Conservation (phyloP, 495 filamentous ascomycete genomes). For the Geoglossum glabrum region DNA sequence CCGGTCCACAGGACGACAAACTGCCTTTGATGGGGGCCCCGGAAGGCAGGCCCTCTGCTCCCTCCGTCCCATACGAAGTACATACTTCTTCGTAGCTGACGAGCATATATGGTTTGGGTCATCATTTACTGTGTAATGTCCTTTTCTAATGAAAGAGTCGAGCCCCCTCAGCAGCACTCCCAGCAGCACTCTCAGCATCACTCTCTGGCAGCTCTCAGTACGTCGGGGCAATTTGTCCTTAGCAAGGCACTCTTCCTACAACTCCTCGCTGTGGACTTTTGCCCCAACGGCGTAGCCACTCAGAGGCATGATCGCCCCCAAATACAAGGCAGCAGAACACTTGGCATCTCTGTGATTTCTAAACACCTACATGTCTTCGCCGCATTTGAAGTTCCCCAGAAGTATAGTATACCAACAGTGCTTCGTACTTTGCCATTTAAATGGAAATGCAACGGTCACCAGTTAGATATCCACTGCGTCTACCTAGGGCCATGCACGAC, state of each 20-base stretch:
- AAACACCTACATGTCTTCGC: neutral
- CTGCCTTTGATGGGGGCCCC: neutral
- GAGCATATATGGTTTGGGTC: neutral
- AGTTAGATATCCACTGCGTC: neutral
- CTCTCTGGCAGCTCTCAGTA: too few relatives aligned
- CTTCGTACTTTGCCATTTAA: too few relatives aligned
- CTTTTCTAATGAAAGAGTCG: too few relatives aligned
- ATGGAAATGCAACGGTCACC: neutral
- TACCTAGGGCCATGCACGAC: neutral
- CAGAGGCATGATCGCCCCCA: neutral
- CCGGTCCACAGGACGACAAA: neutral
- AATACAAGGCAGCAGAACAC: neutral
- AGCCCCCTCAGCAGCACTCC: too few relatives aligned
- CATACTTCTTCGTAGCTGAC: too few relatives aligned
- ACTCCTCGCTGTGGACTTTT: too few relatives aligned
- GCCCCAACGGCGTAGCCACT: neutral
- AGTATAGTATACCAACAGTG: neutral
- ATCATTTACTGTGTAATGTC: too few relatives aligned
- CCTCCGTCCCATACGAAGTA: neutral
- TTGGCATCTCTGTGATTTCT: neutral
- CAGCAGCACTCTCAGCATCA: too few relatives aligned
- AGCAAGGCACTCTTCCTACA: too few relatives aligned
- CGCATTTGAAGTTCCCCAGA: neutral
- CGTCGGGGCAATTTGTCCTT: too few relatives aligned
- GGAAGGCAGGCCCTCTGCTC: neutral